A percentile compares a stretch with the other conserved stretches of the same genome.
Evolutionary conservation across 1,139 yeast species (phyloP).

Genomic region (Magnusiomyces starmeri): DNA sequence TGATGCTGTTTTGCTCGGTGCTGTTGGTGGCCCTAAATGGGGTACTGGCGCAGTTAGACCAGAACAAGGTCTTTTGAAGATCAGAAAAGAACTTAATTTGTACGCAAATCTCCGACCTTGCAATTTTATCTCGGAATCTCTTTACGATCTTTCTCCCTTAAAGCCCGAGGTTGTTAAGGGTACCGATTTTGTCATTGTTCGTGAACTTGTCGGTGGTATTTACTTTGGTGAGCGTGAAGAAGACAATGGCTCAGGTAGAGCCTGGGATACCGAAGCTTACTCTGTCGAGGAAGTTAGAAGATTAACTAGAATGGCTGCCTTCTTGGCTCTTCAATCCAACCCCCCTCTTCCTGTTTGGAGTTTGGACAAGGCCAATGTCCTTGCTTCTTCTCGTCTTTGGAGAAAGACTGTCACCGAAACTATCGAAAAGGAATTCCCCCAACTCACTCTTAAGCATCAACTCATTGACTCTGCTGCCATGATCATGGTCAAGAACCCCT

Average conservation of each 20-base stretch:
- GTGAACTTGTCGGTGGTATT: constrained; percentile 96
- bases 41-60: constrained; percentile 89
- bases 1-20: constrained; percentile 91
- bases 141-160: constrained; percentile 81
- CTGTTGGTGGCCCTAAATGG: constrained; percentile 99
- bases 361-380: constrained; percentile 91
- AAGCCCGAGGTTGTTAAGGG: constrained; percentile 79
- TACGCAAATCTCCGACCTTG: constrained; percentile 97
- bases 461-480: constrained; percentile 97
- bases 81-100: constrained; percentile 86
- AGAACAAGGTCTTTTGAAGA: constrained; percentile 89
- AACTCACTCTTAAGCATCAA: constrained; percentile 78
- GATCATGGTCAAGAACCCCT: constrained; percentile 88
- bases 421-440: constrained; percentile 82
- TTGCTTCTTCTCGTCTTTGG: constrained; percentile 95
- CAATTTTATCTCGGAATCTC: constrained; percentile 80
- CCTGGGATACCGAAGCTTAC: constrained; percentile 92
- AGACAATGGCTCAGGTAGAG: constrained; percentile 77
- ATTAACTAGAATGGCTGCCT: constrained; percentile 97
- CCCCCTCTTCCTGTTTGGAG: constrained; percentile 97
- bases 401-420: constrained; percentile 85
- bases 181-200: constrained; percentile 83
- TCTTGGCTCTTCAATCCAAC: constrained; percentile 82
- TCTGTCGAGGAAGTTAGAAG: constrained; percentile 86
- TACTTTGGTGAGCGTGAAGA: constrained; percentile 94